Percentiles rank a stretch among this genome's conserved stretches.
Conservation (phyloP, 352 stramenopile genomes). For the Phytophthora tubulina region DNA sequence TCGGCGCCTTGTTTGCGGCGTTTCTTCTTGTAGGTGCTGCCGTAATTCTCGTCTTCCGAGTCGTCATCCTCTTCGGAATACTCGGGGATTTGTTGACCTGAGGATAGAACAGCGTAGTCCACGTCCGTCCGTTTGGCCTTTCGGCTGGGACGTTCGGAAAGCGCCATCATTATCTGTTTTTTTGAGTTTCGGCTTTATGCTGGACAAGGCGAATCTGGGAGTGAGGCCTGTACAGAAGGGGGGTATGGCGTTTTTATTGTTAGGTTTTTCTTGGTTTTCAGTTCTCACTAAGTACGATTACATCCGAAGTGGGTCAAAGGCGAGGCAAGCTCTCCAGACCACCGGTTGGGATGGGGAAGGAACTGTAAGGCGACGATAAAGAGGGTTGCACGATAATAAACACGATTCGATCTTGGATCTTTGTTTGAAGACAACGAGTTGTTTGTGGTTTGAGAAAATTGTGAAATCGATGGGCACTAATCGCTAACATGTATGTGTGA, state of each 20-base stretch:
- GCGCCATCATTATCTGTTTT: conserved; percentile 36
- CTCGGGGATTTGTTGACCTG: conserved; percentile 82
- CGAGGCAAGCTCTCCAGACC: conserved; percentile 32
- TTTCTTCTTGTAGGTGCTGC: conserved; percentile 50
- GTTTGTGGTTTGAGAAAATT: neutral
- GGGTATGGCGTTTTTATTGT: conserved; percentile 35
- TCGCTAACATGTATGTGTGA: no score
- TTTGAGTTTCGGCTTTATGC: conserved; percentile 8
- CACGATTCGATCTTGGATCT: neutral
- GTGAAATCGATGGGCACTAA: no score
- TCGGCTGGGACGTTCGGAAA: conserved; percentile 54
- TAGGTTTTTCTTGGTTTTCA: conserved; percentile 42
- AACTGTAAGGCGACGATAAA: conserved; percentile 22
- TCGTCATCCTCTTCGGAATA: conserved; percentile 77
- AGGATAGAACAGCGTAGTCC: conserved; percentile 83
- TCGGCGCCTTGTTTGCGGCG: conserved; percentile 38
- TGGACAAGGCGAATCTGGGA: conserved; percentile 43
- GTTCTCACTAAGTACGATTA: conserved; percentile 42
- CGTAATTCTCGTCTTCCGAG: conserved; percentile 67
- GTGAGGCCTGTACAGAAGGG: conserved; percentile 38
- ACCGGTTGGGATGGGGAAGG: conserved; percentile 43
- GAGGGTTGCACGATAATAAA: conserved; percentile 35
- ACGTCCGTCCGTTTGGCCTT: conserved; percentile 81
- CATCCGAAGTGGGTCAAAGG: conserved; percentile 15
- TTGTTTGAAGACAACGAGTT: neutral